Base-by-base conservation (phyloP, 2,329 filamentous ascomycete species). In the Diplodia intermedia region DNA sequence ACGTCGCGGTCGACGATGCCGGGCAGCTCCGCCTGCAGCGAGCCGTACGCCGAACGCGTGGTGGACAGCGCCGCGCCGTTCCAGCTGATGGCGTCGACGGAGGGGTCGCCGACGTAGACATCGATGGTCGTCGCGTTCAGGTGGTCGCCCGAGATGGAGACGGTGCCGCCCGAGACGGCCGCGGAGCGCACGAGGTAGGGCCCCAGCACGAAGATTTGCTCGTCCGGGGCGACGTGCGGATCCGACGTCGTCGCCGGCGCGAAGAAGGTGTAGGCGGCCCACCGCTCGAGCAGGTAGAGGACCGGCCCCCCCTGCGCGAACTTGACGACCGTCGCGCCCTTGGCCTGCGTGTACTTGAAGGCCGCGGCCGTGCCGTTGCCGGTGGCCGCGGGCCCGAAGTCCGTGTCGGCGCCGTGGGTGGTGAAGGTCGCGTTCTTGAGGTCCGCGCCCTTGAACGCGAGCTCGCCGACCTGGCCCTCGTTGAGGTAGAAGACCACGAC, bases 381-480 rank as follows among this genome's bases (percentile, higher is more conserved):
- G 9, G 81, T 80, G 0, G 77, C 71, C 55, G 82, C 75, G 67
- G 86, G 81, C 79, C 77, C 20, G 84, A 77, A 26, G 77, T 79
- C 20, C 78, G 80, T 54, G 81, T 81, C 4, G 79, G 77, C 15
- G 80, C 57, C 66, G 26, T 50, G 73, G 20, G 81, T 79, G 11
- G 81, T 74, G 31, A 81, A 79, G 1, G 78, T 79, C 2, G 82
- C 70, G 1, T 78, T 79, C 2, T 82, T 70, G 4, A 77, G 73
- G n/a, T 69, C 75, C 2, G 36, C 2, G 9, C 40, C 40, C 69
- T 78, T 78, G 65, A 81, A 68, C 40, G 78, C 77, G 70, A 82
- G 81, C 66, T 82, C 80, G 33, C 76, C 78, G 65, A 77, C 74
- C 69, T 82, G 79, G 15, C 79, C 80, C 14, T 69, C 71, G 4